Evolutionary conservation across 78 protist species (phyloP), one percentile per base, ranked within the genome.

Genomic region (Thecamonas trahens): DNA sequence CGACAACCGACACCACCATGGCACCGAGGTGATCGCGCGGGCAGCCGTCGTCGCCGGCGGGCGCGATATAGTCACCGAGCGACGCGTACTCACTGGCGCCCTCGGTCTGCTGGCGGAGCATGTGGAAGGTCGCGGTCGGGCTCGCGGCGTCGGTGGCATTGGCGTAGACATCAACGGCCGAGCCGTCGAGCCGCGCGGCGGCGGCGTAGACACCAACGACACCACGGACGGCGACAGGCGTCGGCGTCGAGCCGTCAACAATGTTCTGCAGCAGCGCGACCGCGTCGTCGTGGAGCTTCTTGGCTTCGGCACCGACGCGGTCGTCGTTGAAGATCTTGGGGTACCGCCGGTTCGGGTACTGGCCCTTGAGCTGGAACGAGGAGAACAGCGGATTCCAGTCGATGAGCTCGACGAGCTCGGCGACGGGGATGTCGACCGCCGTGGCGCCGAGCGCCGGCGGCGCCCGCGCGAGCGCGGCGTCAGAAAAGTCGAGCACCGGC

Each of bases 381-480:
- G 61, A 66, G 60, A 87, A 91, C 89, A 90, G 88, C 40, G 93
- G 94, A 7, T 96, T 94, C 99, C 99, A 96, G 70, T 96, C 98
- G 64, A 96, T 96, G 70, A 67, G 71, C 29, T 47, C 55, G 22
- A 93, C 32, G n/a, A 93, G 70, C 45, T 70, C 37, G 58, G 80
- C 84, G 15, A 96, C 77, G 26, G 72, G 77, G 57, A 70, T 79
- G 55, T 91, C 77, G 24, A 37, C 42, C 44, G 76, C 58, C 24
- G 80, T 57, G 35, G 68, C 50, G 17, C 50, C 38, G 32, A 2
- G 31, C 28, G 9, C 26, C 18, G 44, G 7, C 44, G 11, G 52
- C 52, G 3, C 52, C 52, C n/a, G 52, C 24, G 52, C 52, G n/a
- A n/a, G n/a, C n/a, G n/a, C n/a, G n/a, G n/a, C n/a, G n/a, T n/a